Evolutionary conservation across 352 stramenopile genomes (phyloP), one percentile per base, ranked within the genome.

Genomic region (Pythium utonaiense): DNA sequence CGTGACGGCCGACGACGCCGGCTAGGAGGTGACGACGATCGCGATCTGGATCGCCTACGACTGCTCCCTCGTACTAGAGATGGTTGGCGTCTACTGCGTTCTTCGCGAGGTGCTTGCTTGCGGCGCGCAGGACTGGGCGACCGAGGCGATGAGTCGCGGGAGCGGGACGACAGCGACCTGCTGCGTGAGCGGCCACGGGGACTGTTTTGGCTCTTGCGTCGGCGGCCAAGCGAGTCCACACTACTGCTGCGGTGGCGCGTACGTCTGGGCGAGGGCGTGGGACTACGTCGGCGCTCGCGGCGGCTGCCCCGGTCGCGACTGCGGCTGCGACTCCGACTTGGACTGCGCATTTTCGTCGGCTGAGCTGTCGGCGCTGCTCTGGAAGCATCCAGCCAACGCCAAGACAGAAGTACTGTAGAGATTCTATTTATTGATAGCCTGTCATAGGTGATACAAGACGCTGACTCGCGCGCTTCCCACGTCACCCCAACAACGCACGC

Each of bases 401-500:
- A 19, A 31, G 8, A 5, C 3, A 21, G 24, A 3, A 53, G 47
- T 53, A 53, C 47, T 17, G 47, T 53, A 6, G 22, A 3, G 3
- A 13, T 17, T 53, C 25, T 53, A 27, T 40, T 40, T 40, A 53
- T 53, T 36, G 16, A 53, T 53, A 53, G 38, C 34, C 16, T 53
- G 2, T 53, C 47, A 53, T 6, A 14, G 5, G 14, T 16, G 47
- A 53, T 40, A 40, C 1, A 53, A 33, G 21, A 19, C 21, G 34
- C 45, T 21, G 8, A n/a, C n/a, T n/a, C n/a, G n/a, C n/a, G n/a
- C n/a, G n/a, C n/a, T n/a, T n/a, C n/a, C n/a, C 22, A 21, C n/a
- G n/a, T 61, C n/a, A 66, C 30, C 12, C 41, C 31, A 71, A 41
- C 40, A 58, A 30, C 24, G 21, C 30, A 38, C 81, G 83, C 21